Evolutionary conservation across 176 grass and related monocot species (phyloP), one percentile per base, ranked within the genome.

Genomic region (Leersia perrieri): DNA sequence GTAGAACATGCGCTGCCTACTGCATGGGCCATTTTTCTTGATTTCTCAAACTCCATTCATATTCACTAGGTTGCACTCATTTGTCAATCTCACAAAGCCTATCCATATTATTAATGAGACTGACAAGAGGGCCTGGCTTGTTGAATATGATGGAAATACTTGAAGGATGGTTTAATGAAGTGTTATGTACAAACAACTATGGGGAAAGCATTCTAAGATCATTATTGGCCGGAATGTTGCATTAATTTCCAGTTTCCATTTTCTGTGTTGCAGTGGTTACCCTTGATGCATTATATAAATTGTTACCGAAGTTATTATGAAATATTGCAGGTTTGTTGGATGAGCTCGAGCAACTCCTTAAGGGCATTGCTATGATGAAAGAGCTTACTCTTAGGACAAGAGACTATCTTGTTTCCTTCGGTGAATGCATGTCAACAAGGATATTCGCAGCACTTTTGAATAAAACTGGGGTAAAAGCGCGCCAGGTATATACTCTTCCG

Each of bases 301-400:
- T 51, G 2, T 51, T n/a, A 55, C 20, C 20, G 11, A n/a, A 23
- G 6, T 3, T 16, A 80, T 69, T 58, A 29, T 26, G 25, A 80
- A 80, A 28, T 58, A 57, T 40, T 70, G 66, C 74, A 95, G 92
- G 70, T 26, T 77, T 90, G 31, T 85, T 90, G 79, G 92, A 95
- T 61, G 87, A 95, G 49, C 72, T 95, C 42, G 89, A 91, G 40
- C 92, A 95, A 80, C 90, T 95, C 80, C 80, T 95, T 69, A 95
- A 92, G 82, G 92, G 92, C 63, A 85, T 95, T 73, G 92, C 92
- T 26, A 90, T 95, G 92, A 95, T 95, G 92, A 95, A 95, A 85
- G 92, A 95, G 79, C 75, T 95, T 32, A 95, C 92, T 60, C 87
- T 79, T 68, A 87, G 92, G 57, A 91, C 92, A 32, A 79, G 73